Evolutionary conservation across 2,329 filamentous ascomycete species (phyloP).

Genomic region (Hypoxylon sp.): DNA sequence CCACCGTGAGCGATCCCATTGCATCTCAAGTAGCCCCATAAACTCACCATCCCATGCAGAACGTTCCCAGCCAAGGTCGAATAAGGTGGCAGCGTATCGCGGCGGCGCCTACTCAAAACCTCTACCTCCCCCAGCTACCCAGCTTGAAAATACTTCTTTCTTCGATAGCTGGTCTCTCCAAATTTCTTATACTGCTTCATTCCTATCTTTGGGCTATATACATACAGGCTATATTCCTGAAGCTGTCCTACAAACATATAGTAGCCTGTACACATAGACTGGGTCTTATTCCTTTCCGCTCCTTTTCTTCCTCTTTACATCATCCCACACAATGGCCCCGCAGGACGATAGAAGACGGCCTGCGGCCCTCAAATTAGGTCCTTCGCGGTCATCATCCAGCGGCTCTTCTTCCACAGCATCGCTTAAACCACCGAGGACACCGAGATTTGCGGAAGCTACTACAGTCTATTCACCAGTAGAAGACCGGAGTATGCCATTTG

Average conservation of each 20-base stretch:
- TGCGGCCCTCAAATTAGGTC: slow-evolving; percentile 66
- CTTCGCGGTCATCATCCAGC: slow-evolving; percentile 63
- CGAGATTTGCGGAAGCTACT: slow-evolving; percentile 85
- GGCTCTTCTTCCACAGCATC: slow-evolving; percentile 67
- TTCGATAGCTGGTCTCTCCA: slow-evolving; percentile 70
- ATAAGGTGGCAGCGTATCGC: slow-evolving; percentile 52
- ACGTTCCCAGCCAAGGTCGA: slow-evolving; percentile 49
- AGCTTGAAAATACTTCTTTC: slow-evolving; percentile 56
- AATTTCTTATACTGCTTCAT: slow-evolving; percentile 56
- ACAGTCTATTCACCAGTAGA: slow-evolving; percentile 83
- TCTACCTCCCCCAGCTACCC: slow-evolving; percentile 58
- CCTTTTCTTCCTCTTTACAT: slow-evolving; percentile 47
- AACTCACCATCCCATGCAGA: slow-evolving; percentile 58
- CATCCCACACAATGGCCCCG: slow-evolving; percentile 52
- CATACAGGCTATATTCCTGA: slow-evolving; percentile 48
- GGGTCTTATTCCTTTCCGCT: slow-evolving; percentile 54
- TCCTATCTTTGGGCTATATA: slow-evolving; percentile 52
- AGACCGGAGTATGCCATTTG: slow-evolving; percentile 67
- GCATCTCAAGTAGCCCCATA: slow-evolving; percentile 55
- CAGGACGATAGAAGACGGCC: slow-evolving; percentile 70
- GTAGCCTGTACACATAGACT: slow-evolving; percentile 53
- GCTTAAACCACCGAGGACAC: slow-evolving; percentile 77
- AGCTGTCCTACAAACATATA: slow-evolving; percentile 47
- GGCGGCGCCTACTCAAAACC: slow-evolving; percentile 67
- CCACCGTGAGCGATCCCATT: slow-evolving; percentile 58